These are phyloP conservation scores for Beta macrorhiza DNA, from an alignment of 179 eudicot species.

Conservation along the genomic window DNA sequence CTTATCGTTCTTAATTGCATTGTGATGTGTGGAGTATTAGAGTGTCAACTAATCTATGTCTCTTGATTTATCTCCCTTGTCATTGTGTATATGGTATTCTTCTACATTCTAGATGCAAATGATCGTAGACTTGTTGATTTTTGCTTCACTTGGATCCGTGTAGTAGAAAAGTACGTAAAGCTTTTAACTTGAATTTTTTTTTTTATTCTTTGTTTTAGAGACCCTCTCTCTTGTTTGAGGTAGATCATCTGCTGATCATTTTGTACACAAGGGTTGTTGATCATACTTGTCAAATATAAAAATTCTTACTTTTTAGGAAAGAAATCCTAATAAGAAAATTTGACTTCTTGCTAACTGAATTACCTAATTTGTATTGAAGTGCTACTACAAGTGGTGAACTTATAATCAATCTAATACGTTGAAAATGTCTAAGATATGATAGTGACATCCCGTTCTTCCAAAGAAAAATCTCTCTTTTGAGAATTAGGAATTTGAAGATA, in stretches of 20 bases:
- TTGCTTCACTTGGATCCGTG: background rate
- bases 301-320: background rate
- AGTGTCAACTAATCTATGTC: background rate
- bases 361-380: background rate
- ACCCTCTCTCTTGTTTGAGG: background rate
- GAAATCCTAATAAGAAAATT: background rate
- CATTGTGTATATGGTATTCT: background rate
- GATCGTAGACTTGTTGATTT: background rate
- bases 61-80: background rate
- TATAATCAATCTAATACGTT: background rate
- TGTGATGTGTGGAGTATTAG: background rate
- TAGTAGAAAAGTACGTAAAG: background rate
- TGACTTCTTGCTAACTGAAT: background rate
- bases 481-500: background rate
- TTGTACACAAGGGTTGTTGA: background rate
- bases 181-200: background rate
- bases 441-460: background rate
- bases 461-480: background rate
- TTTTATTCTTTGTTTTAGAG: background rate
- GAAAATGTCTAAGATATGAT: background rate
- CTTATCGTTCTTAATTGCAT: background rate
- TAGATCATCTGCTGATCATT: background rate
- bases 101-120: background rate
- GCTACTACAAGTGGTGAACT: background rate
- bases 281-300: background rate